Percentiles rank a stretch among this genome's conserved stretches.
phyloP scores from a whole-genome alignment of 2,329 filamentous ascomycete genomes.

The Mycosphaerella arachidis region DNA sequence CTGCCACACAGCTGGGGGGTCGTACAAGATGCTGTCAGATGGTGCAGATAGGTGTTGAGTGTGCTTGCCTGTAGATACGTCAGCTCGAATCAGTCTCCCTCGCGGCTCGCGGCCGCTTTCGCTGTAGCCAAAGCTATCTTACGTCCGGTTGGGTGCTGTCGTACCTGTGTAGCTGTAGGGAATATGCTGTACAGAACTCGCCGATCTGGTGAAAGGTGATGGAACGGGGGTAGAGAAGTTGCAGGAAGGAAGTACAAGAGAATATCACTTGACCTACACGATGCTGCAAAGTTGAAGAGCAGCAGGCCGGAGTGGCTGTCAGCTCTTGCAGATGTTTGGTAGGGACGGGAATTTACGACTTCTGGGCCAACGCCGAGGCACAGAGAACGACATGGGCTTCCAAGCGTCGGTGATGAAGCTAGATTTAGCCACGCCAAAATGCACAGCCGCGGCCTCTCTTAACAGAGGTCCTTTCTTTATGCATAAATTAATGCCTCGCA shows the following conservation, averaged over 20 bases:
- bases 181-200: background rate
- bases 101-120: background rate
- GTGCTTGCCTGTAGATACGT: background rate
- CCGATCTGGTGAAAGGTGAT: background rate
- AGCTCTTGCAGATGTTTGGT: background rate
- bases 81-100: background rate
- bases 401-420: too few relatives aligned
- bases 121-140: background rate
- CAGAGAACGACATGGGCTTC: background rate
- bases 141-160: background rate
- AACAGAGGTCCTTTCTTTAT: background rate
- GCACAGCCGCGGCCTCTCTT: background rate
- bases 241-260: background rate
- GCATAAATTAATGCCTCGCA: background rate
- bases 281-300: background rate
- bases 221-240: background rate
- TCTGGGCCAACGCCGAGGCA: background rate
- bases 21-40: background rate
- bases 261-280: conserved; percentile 3
- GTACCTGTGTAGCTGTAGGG: background rate
- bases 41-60: background rate
- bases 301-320: background rate
- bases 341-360: background rate
- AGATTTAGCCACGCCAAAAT: too few relatives aligned
- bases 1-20: background rate